Base-by-base conservation (phyloP, 2,329 filamentous ascomycete species). In the Sphaerulina vaccinii region DNA sequence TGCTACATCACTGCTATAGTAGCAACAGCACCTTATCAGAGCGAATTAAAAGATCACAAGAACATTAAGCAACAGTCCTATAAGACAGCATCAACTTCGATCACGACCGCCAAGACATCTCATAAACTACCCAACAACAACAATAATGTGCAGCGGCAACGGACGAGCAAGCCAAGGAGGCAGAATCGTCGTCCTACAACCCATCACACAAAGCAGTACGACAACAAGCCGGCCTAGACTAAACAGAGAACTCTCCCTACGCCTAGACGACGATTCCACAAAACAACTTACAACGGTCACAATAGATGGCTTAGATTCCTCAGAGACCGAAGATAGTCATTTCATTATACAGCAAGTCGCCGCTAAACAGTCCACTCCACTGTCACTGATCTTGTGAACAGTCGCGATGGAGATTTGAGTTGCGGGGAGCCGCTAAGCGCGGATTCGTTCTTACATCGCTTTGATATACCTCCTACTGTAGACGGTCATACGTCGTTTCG, bases 281-380 rank as follows among this genome's bases (percentile, higher is more conserved):
- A 38, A 46, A 13, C 42, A 36, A 8, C 29, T 41, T 6, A 63
- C 62, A 6, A 58, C 39, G 15, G 61, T 62, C n/a, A 62, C 57
- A 10, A 44, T 65, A 18, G 41, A 56, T 29, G 61, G 62, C 2
- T 41, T 59, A 15, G 48, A 57, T 11, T 19, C 37, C 9, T 5
- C 16, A 6, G 21, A 21, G 4, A 16, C 21, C 15, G 19, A 23
- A 10, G 51, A 32, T 3, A 55, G 55, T 33, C 51, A 51, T 9
- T 51, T 62, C 18, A 48, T 63, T 1, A 62, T 62, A 9, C 60
- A 62, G 61, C 62, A 49, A 49, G 59, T 51, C n/a, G n/a, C n/a
- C n/a, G n/a, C n/a, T n/a, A n/a, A n/a, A n/a, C n/a, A n/a, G n/a
- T n/a, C n/a, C n/a, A n/a, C n/a, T n/a, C n/a, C n/a, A n/a, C n/a